Evolutionary conservation across 768 basidiomycete species (phyloP), one percentile per base, ranked within the genome.

Genomic region (Suillus alpinus): DNA sequence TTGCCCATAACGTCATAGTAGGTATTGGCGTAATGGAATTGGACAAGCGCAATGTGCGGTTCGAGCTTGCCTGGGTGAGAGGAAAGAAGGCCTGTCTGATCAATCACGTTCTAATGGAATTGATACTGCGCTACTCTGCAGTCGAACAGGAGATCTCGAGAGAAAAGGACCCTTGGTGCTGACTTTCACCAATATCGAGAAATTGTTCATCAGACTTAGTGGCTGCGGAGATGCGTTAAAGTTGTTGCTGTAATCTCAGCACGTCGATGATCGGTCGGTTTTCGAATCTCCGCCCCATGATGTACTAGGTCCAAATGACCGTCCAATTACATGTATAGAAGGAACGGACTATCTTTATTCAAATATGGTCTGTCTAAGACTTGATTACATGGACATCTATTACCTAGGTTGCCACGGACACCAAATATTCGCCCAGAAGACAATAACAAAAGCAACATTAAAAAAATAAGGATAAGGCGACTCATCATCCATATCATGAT

Each of bases 401-500:
- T 47, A 44, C 20, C 13, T 23, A 23, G 20, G 10, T 44, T 23
- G 13, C 12, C 10, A 23, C 53, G 7, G 40, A 56, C 5, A 23
- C 20, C 12, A 44, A 47, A 37, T 37, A 34, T 39, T 50, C 18
- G 10, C 16, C 29, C 31, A 18, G 16, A 51, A 52, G 46, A 23
- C 34, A 44, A 31, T 31, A 29, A 53, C 39, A 39, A 50, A 43
- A 59, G 61, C 41, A 52, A 43, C 29, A 53, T 59, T 59, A 62
- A 44, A 40, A 37, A 18, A 62, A 62, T 59, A 62, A 62, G 34
- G 40, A 62, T 62, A 59, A 40, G 23, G 16, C 26, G 14, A 20
- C 26, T 37, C 58, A 59, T 58, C 57, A 34, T 59, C 5, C 34
- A 47, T 34, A 62, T 31, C 26, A 50, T 46, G 57, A 41, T n/a